A percentile compares a stretch with the other conserved stretches of the same genome.
These are phyloP conservation scores for Hypoxylon sp. DNA, from an alignment of 2,329 filamentous ascomycete species.

Conservation along the genomic window DNA sequence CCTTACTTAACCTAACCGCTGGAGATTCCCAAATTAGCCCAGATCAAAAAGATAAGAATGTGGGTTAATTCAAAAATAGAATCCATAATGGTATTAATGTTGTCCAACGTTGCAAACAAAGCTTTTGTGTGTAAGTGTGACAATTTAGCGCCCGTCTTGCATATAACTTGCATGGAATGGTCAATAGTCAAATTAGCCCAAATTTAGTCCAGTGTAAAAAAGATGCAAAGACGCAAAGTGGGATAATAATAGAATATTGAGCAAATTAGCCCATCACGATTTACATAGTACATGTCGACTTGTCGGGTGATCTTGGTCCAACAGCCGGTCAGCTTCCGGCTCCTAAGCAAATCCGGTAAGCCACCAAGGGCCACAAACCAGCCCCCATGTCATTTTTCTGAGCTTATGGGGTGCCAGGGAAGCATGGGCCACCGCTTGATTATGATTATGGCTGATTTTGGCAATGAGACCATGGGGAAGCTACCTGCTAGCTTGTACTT, in stretches of 20 bases:
- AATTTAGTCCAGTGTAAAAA: constrained; percentile 35
- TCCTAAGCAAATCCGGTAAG: constrained; percentile 32
- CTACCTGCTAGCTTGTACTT: background rate
- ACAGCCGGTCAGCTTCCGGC: constrained; percentile 32
- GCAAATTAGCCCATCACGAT: constrained; percentile 38
- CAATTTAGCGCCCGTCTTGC: constrained; percentile 42
- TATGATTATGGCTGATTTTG: constrained; percentile 25
- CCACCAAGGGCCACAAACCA: constrained; percentile 23
- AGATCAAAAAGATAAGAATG: constrained; percentile 6
- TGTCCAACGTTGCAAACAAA: constrained; percentile 33
- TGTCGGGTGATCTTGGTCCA: constrained; percentile 31
- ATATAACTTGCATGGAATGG: constrained; percentile 4
- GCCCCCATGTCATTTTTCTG: too few species aligned
- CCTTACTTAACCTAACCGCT: too few species aligned
- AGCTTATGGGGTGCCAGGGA: constrained; percentile 25
- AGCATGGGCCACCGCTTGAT: constrained; percentile 36
- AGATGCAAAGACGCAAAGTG: constrained; percentile 20
- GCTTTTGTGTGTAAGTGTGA: too few species aligned
- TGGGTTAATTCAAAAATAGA: constrained; percentile 48
- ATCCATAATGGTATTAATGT: constrained; percentile 31
- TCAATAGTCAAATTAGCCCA: constrained; percentile 37
- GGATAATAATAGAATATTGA: constrained; percentile 38
- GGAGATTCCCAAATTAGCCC: constrained; percentile 41
- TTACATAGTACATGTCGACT: too few species aligned
- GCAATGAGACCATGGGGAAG: constrained; percentile 31